Evolutionary conservation across 371 early-diverging fungal species (phyloP).

Genomic region (Saksenaea vasiformis): DNA sequence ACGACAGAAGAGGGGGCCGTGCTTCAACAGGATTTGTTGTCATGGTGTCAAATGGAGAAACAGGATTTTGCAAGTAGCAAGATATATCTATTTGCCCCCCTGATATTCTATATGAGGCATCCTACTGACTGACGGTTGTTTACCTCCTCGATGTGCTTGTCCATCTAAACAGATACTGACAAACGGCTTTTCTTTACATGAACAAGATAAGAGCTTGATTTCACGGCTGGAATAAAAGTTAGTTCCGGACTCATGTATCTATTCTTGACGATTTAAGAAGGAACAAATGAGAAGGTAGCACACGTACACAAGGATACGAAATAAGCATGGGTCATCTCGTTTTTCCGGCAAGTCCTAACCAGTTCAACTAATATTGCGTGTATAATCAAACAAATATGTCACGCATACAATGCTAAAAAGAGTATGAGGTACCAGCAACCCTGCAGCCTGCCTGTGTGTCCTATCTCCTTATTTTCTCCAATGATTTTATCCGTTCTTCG

Average conservation of each 20-base stretch:
- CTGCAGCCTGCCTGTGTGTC: not conserved
- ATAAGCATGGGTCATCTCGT: not conserved
- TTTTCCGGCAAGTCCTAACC: not conserved
- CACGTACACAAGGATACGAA: not conserved
- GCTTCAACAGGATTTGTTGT: conserved; percentile 5
- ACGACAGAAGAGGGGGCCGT: not conserved
- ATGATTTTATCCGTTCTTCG: not conserved
- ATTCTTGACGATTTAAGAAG: not conserved
- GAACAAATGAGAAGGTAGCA: not conserved
- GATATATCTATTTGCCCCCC: not conserved
- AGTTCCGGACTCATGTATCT: not conserved
- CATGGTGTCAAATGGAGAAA: conserved; percentile 1
- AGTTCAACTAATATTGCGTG: not conserved
- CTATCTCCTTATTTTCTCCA: conserved; percentile 1
- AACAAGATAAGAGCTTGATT: not conserved
- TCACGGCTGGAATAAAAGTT: not conserved
- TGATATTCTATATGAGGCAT: not conserved
- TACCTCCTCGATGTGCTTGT: too few species aligned
- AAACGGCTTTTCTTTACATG: not conserved
- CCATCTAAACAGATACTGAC: not conserved
- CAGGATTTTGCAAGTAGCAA: conserved; percentile 5
- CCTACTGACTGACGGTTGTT: not conserved
- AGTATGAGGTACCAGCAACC: conserved; percentile 1
- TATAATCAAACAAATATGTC: not conserved
- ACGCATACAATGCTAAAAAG: conserved; percentile 1